A percentile compares a stretch with the other conserved stretches of the same genome.
These are phyloP conservation scores for Talaromyces ruber DNA, from an alignment of 495 filamentous ascomycete genomes.

Conservation along the genomic window DNA sequence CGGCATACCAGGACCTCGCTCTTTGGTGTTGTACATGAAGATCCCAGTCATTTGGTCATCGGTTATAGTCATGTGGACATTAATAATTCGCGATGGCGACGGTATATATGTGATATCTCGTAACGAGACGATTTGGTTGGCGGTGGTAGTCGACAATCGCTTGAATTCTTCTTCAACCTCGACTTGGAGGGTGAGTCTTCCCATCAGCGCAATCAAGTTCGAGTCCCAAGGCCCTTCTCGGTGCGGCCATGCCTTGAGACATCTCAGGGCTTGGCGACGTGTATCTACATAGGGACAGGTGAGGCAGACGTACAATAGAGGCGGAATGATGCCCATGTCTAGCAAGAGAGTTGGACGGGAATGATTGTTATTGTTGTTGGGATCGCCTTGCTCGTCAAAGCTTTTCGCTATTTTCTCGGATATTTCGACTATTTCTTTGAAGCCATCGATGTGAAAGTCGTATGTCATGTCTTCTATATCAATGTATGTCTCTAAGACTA, in stretches of 20 bases:
- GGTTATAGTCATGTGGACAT: background rate
- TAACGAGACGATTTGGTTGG: background rate
- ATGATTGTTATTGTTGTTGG: background rate
- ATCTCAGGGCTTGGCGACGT: constrained; percentile 25
- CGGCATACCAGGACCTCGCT: background rate
- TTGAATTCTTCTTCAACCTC: constrained; percentile 3
- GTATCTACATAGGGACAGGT: constrained; percentile 36
- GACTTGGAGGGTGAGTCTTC: constrained; percentile 8
- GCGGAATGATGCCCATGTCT: constrained; percentile 22
- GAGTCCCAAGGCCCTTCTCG: constrained; percentile 42
- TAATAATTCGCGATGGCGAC: background rate
- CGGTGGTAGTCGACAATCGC: background rate
- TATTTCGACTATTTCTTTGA: background rate
- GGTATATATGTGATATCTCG: background rate
- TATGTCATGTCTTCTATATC: background rate
- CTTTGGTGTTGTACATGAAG: constrained; percentile 6
- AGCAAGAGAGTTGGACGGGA: constrained; percentile 8
- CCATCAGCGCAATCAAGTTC: constrained; percentile 8
- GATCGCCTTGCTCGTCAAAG: background rate
- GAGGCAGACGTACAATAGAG: constrained; percentile 34
- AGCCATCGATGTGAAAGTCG: background rate
- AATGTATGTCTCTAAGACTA: constrained; percentile 10
- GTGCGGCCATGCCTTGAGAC: constrained; percentile 26
- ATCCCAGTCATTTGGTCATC: constrained; percentile 7
- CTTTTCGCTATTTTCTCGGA: constrained; percentile 6